A percentile compares a stretch with the other conserved stretches of the same genome.
phyloP scores from a whole-genome alignment of 2,329 filamentous ascomycete genomes.

The Chaetomium sp. region DNA sequence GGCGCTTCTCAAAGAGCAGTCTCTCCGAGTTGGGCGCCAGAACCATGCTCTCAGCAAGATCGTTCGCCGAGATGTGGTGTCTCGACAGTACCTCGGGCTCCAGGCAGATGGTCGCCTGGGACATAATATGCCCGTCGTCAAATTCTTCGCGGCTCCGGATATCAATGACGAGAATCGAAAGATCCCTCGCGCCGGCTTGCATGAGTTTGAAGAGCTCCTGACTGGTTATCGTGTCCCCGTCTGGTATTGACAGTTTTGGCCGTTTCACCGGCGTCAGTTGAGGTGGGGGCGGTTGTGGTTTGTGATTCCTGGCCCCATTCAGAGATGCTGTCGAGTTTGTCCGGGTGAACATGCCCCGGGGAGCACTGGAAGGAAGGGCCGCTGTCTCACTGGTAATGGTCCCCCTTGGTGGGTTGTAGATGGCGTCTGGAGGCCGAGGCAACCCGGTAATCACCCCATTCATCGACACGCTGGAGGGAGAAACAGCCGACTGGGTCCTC shows the following conservation, averaged over 20 bases:
- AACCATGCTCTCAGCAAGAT: slow-evolving; percentile 62
- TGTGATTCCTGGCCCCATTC: slow-evolving; percentile 21
- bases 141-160: slow-evolving; percentile 73
- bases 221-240: slow-evolving; percentile 55
- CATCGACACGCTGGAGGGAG: slow-evolving; percentile 40
- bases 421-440: slow-evolving; percentile 66
- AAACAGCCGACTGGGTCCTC: slow-evolving; percentile 41
- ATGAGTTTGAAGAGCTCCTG: slow-evolving; percentile 67
- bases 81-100: slow-evolving; percentile 70
- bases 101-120: slow-evolving; percentile 78
- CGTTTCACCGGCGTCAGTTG: slow-evolving; percentile 28
- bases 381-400: slow-evolving; percentile 60
- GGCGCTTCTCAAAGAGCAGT: slow-evolving; percentile 61
- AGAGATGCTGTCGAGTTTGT: slow-evolving; percentile 47
- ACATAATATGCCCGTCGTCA: slow-evolving; percentile 83
- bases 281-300: slow-evolving; percentile 15
- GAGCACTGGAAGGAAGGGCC: slow-evolving; percentile 57
- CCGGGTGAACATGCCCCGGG: slow-evolving; percentile 56
- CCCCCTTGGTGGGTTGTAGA: slow-evolving; percentile 71
- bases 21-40: slow-evolving; percentile 70
- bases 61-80: slow-evolving; percentile 55
- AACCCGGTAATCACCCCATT: slow-evolving; percentile 50
- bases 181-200: slow-evolving; percentile 40
- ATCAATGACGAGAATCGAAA: slow-evolving; percentile 77
- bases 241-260: slow-evolving; percentile 43